Evolutionary conservation across 2,329 filamentous ascomycete species (phyloP).

Genomic region (Venturia asperata): DNA sequence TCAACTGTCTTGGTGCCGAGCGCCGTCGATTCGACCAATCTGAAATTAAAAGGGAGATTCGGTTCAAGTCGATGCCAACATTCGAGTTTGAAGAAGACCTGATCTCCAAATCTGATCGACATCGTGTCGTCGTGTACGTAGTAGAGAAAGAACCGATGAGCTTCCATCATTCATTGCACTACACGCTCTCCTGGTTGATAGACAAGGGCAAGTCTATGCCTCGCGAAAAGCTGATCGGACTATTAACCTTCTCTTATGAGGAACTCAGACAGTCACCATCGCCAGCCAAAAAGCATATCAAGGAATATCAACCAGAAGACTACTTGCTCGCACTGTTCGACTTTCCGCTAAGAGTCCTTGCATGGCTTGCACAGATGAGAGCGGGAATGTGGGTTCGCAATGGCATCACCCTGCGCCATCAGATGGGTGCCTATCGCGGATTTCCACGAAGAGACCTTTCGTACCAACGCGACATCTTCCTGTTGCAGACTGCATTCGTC

Average conservation of each 20-base stretch:
- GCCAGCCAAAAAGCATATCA: conserved; percentile 53
- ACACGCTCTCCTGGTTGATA: conserved; percentile 90
- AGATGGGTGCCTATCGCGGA: conserved; percentile 87
- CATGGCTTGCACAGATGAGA: conserved; percentile 97
- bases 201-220: conserved; percentile 77
- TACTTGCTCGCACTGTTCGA: conserved; percentile 84
- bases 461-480: conserved; percentile 89
- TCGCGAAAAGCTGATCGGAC: conserved; percentile 55
- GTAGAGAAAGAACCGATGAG: conserved; percentile 89
- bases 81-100: conserved; percentile 66
- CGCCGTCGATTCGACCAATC: conserved; percentile 74
- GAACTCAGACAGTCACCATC: conserved; percentile 59
- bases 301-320: conserved; percentile 61
- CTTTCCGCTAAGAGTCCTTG: conserved; percentile 85
- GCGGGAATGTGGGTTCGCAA: conserved; percentile 98
- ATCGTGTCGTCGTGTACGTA: conserved; percentile 75
- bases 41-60: conserved; percentile 79
- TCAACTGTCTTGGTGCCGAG: conserved; percentile 86
- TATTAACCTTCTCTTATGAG: conserved; percentile 65
- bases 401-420: conserved; percentile 88
- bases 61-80: conserved; percentile 68
- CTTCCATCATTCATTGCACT: conserved; percentile 95
- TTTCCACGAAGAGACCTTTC: conserved; percentile 85
- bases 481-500: conserved; percentile 84
- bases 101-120: conserved; percentile 34